These are phyloP conservation scores for Termitomyces sp. DNA, from an alignment of 768 basidiomycete species.

Conservation along the genomic window DNA sequence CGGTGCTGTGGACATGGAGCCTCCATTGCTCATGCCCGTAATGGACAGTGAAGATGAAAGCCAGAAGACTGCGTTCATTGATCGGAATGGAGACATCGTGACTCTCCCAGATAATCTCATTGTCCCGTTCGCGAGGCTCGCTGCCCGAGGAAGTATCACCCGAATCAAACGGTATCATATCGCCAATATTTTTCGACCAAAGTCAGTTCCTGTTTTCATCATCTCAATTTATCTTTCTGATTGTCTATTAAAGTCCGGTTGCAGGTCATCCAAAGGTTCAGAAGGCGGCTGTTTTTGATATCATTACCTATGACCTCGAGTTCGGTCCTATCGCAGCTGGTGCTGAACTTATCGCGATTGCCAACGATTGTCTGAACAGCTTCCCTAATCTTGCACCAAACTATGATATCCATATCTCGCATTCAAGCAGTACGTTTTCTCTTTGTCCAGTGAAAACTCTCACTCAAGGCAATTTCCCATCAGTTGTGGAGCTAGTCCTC, in stretches of 20 bases:
- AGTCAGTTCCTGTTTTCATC: conserved; percentile 38
- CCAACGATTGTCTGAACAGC: conserved; percentile 62
- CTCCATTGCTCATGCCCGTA: conserved; percentile 79
- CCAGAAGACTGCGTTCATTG: conserved; percentile 71
- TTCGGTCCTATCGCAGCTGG: conserved; percentile 66
- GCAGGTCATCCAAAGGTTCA: conserved; percentile 71
- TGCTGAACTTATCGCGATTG: conserved; percentile 72
- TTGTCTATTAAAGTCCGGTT: conserved; percentile 42
- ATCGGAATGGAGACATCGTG: conserved; percentile 77
- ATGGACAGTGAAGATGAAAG: conserved; percentile 61
- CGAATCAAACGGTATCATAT: conserved; percentile 86
- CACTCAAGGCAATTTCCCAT: conserved; percentile 2
- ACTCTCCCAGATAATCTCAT: conserved; percentile 70
- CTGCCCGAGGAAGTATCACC: conserved; percentile 61
- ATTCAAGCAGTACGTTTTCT: conserved; percentile 62
- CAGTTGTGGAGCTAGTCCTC: conserved; percentile 69
- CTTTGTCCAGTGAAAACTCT: background rate
- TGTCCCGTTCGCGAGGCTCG: conserved; percentile 77
- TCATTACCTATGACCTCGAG: conserved; percentile 72
- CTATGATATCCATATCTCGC: conserved; percentile 79
- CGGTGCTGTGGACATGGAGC: conserved; percentile 86
- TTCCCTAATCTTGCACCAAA: conserved; percentile 68
- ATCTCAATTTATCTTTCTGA: background rate
- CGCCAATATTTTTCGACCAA: conserved; percentile 67
- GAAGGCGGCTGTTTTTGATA: conserved; percentile 81